phyloP scores from a whole-genome alignment of 2,329 filamentous ascomycete species.

The Plenodomus tracheiphilus region DNA sequence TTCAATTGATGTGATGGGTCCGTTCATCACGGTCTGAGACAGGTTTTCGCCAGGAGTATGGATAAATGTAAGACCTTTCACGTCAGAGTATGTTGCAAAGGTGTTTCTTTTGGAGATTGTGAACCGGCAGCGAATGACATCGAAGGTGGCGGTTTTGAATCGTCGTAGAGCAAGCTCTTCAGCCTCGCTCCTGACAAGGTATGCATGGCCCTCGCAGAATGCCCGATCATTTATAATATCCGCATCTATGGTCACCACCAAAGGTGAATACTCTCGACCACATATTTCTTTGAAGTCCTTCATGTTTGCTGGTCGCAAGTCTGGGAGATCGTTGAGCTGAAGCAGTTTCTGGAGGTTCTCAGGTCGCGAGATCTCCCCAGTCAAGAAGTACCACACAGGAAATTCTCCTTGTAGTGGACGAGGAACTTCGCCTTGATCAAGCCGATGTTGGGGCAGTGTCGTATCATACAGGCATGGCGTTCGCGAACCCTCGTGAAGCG shows the following conservation, averaged over 20 bases:
- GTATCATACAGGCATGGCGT: conserved; percentile 1
- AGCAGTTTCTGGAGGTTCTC: conserved; percentile 3
- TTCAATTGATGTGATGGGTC: background rate
- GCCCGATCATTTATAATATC: background rate
- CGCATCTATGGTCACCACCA: background rate
- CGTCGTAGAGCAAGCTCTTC: background rate
- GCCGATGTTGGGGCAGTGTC: conserved; percentile 6
- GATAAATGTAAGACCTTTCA: background rate
- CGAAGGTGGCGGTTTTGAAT: background rate
- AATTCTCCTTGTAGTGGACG: conserved; percentile 4
- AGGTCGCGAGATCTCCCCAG: background rate
- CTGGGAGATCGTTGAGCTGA: conserved; percentile 1
- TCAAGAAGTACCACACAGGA: conserved; percentile 12
- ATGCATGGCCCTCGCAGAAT: background rate
- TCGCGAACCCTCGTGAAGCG: background rate
- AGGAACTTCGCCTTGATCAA: background rate
- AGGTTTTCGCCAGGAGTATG: background rate
- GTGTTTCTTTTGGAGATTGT: background rate
- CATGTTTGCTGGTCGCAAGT: background rate
- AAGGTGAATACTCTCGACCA: background rate
- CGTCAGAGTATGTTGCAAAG: background rate
- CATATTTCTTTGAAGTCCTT: background rate
- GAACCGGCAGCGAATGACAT: background rate
- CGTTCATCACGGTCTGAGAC: background rate
- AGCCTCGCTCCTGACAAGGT: background rate